A percentile compares a stretch with the other conserved stretches of the same genome.
Conservation (phyloP, 2,329 filamentous ascomycete genomes). For the Colletotrichum gigasporum region DNA sequence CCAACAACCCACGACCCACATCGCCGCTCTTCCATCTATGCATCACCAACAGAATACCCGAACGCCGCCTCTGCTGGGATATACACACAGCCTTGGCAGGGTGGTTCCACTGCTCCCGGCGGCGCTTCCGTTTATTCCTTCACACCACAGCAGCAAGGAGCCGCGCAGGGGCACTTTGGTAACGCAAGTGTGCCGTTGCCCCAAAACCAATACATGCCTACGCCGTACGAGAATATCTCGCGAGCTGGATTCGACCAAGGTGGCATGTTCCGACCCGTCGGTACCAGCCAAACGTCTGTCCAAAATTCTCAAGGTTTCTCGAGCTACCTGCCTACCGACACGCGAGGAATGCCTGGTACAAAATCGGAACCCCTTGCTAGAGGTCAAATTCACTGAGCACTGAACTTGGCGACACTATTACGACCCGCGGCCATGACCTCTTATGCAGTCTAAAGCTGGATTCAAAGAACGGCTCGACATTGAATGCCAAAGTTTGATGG, state of each 20-base stretch:
- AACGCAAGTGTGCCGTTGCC: slow-evolving; percentile 43
- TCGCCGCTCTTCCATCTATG: slow-evolving; percentile 57
- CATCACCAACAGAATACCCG: slow-evolving; percentile 54
- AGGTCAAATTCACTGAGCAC: slow-evolving; percentile 29
- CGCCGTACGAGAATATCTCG: slow-evolving; percentile 45
- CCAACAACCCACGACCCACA: slow-evolving; percentile 54
- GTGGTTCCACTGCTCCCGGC: slow-evolving; percentile 50
- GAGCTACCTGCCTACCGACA: slow-evolving; percentile 46
- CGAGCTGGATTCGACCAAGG: slow-evolving; percentile 44
- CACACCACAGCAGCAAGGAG: slow-evolving; percentile 47
- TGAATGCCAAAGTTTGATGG: too few relatives aligned
- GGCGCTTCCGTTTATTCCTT: slow-evolving; percentile 57
- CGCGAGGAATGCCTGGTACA: slow-evolving; percentile 39
- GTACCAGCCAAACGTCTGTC: slow-evolving; percentile 41
- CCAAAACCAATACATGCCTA: slow-evolving; percentile 44
- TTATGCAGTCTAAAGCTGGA: too few relatives aligned
- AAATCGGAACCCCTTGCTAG: slow-evolving; percentile 25
- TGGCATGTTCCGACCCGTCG: slow-evolving; percentile 44
- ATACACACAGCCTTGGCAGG: slow-evolving; percentile 56
- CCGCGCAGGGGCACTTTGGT: slow-evolving; percentile 43
- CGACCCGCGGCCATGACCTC: neutral
- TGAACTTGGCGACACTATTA: neutral
- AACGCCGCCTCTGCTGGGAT: slow-evolving; percentile 48
- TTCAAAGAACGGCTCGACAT: too few relatives aligned
- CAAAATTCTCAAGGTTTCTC: slow-evolving; percentile 42